Percentiles rank a stretch among this genome's conserved stretches.
phyloP scores from a whole-genome alignment of 805 yeast species.

The Zygosaccharomyces siamensis region DNA sequence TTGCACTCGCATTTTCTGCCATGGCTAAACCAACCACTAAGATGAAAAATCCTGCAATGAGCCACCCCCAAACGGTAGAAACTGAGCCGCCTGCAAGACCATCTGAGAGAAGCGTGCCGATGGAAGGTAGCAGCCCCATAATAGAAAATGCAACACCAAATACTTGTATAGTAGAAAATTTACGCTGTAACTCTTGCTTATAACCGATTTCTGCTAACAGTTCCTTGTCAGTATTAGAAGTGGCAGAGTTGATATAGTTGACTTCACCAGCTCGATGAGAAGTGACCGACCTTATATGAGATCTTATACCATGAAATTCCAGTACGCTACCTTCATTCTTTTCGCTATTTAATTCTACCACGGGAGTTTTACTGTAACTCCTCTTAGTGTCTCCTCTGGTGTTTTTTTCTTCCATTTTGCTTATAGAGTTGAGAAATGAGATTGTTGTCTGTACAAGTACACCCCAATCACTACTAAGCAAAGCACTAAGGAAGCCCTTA shows the following conservation, averaged over 20 bases:
- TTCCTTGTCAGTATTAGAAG: slow-evolving; percentile 20
- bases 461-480: too few species aligned
- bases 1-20: slow-evolving; percentile 62
- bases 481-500: not conserved
- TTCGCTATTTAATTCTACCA: not conserved
- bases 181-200: slow-evolving; percentile 60
- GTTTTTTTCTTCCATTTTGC: not conserved
- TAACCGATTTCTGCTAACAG: slow-evolving; percentile 49
- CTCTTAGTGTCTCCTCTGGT: not conserved
- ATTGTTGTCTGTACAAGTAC: too few species aligned
- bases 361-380: not conserved
- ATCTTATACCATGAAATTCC: slow-evolving; percentile 8
- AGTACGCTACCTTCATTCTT: not conserved
- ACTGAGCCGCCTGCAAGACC: slow-evolving; percentile 62
- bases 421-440: too few species aligned
- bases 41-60: slow-evolving; percentile 48
- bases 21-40: slow-evolving; percentile 55
- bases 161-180: slow-evolving; percentile 56
- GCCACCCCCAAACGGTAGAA: slow-evolving; percentile 67
- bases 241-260: slow-evolving; percentile 23
- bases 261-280: slow-evolving; percentile 27
- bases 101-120: slow-evolving; percentile 49
- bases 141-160: slow-evolving; percentile 69
- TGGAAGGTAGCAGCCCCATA: slow-evolving; percentile 66
- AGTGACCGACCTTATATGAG: slow-evolving; percentile 15